Evolutionary conservation across 768 basidiomycete genomes (phyloP).

Genomic region (Russula ochroleuca): DNA sequence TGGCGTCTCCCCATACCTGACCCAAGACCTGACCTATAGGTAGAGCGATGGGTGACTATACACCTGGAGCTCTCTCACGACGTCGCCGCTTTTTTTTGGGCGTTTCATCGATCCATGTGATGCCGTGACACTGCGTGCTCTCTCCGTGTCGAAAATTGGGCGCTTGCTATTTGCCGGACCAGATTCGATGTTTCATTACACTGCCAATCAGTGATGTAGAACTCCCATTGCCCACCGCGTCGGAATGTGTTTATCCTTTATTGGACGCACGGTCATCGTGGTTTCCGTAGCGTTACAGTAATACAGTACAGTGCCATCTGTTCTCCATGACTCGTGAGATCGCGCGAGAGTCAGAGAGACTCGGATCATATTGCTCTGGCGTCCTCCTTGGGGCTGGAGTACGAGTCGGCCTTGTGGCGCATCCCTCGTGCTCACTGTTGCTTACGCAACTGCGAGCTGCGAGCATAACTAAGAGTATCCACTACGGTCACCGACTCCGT

Average conservation of each 20-base stretch:
- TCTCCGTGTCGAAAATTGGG: conserved; percentile 2
- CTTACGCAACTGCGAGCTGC: background rate
- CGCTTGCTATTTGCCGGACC: background rate
- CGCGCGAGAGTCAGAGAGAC: too few species aligned
- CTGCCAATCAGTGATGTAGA: background rate
- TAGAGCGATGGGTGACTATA: background rate
- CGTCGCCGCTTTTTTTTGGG: background rate
- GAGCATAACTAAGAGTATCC: background rate
- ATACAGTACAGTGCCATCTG: background rate
- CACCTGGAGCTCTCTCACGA: background rate
- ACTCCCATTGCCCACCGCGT: background rate
- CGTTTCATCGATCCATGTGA: background rate
- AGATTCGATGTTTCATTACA: conserved; percentile 2
- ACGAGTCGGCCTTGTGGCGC: conserved; percentile 10
- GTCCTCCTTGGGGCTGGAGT: background rate
- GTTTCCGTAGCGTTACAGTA: background rate
- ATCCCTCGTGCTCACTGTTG: background rate
- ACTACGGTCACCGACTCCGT: too few species aligned
- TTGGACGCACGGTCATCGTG: background rate
- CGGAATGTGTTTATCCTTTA: conserved; percentile 13
- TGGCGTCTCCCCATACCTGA: background rate
- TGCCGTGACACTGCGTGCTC: background rate
- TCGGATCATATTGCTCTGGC: background rate
- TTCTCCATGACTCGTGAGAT: background rate
- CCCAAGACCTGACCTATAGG: background rate